phyloP scores from a whole-genome alignment of 2,329 filamentous ascomycete genomes.

The Aspergillus sp. region DNA sequence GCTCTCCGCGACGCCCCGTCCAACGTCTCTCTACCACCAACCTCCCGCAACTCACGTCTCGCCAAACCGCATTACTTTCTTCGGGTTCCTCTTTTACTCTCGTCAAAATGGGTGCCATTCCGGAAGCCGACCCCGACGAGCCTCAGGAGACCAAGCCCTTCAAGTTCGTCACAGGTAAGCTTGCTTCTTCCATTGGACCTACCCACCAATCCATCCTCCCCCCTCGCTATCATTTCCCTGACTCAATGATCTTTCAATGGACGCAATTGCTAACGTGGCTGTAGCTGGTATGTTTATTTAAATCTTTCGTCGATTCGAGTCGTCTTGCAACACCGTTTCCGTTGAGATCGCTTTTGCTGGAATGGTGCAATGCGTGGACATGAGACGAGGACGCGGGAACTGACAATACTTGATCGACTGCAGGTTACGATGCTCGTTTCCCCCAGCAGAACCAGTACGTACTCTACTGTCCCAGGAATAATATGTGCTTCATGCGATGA shows the following conservation, averaged over 20 bases:
- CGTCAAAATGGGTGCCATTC: constrained; percentile 74
- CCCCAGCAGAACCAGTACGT: constrained; percentile 74
- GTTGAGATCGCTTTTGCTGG: constrained; percentile 4
- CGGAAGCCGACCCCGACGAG: constrained; percentile 56
- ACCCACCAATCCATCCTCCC: not conserved
- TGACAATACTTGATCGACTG: constrained; percentile 27
- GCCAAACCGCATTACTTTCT: not conserved
- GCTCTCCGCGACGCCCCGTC: constrained; percentile 15
- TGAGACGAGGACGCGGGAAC: constrained; percentile 11
- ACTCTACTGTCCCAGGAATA: not conserved
- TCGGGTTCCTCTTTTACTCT: constrained; percentile 15
- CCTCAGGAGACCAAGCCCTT: constrained; percentile 95
- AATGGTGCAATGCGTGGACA: not conserved
- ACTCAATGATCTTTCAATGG: constrained; percentile 19
- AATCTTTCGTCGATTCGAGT: constrained; percentile 7
- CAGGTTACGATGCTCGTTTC: constrained; percentile 98
- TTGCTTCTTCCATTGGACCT: constrained; percentile 1
- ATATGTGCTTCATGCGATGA: too few species aligned
- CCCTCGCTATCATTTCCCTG: not conserved
- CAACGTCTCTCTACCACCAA: constrained; percentile 11
- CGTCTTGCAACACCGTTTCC: constrained; percentile 1
- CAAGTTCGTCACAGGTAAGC: constrained; percentile 98
- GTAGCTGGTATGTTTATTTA: constrained; percentile 41
- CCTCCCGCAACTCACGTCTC: too few species aligned
- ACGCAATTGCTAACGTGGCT: constrained; percentile 34